Evolutionary conservation across 331 rosid genomes (phyloP).

Genomic region (Malus hybrid): DNA sequence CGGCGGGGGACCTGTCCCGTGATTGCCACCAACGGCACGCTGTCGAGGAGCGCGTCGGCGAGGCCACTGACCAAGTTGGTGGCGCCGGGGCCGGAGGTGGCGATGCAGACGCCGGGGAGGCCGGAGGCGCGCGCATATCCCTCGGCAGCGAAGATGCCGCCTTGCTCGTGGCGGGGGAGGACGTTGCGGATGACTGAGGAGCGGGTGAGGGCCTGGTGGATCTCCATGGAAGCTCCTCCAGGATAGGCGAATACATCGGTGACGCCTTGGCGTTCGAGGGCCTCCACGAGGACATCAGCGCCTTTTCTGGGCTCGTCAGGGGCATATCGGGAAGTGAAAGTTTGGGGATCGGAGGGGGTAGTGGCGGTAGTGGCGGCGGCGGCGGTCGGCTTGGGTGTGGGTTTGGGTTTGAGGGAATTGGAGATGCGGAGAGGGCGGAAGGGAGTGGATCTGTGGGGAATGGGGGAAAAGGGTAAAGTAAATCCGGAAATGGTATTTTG

Average conservation of each 20-base stretch:
- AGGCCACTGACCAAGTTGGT: constrained; percentile 69
- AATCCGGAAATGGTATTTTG: background rate
- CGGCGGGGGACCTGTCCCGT: constrained; percentile 71
- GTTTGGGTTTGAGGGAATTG: constrained; percentile 10
- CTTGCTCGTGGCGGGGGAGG: constrained; percentile 80
- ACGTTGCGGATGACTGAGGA: constrained; percentile 41
- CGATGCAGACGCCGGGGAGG: constrained; percentile 60
- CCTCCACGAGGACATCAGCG: constrained; percentile 66
- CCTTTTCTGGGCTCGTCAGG: constrained; percentile 49
- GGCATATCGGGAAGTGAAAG: constrained; percentile 36
- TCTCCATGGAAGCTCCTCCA: constrained; percentile 79
- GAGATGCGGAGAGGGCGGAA: constrained; percentile 7
- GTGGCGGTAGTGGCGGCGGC: background rate
- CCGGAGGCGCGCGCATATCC: constrained; percentile 75
- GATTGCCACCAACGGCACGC: constrained; percentile 54
- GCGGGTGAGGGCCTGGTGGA: constrained; percentile 77
- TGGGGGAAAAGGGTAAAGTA: background rate
- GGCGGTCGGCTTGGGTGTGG: background rate
- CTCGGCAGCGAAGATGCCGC: constrained; percentile 22
- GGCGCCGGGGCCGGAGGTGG: constrained; percentile 86
- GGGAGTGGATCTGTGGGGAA: background rate
- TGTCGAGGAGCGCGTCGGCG: constrained; percentile 59
- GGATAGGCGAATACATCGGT: constrained; percentile 67
- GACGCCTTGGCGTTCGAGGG: constrained; percentile 67
- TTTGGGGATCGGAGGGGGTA: background rate